Percentiles rank a stretch among this genome's conserved stretches.
These are phyloP conservation scores for Coemansia sp. DNA, from an alignment of 192 early-diverging fungal species.

Conservation along the genomic window DNA sequence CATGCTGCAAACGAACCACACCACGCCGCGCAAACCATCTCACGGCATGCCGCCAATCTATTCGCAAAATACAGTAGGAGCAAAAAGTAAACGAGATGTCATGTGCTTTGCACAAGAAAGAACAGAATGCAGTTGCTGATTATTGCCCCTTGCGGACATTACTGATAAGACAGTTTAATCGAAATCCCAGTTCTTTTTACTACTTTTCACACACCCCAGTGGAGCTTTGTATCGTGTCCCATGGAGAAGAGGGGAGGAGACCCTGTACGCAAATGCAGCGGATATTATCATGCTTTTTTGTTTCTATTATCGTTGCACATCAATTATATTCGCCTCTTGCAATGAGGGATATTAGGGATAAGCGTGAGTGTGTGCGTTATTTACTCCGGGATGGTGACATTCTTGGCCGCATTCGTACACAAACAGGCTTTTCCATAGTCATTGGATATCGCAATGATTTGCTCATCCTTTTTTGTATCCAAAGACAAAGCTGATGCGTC, in stretches of 20 bases:
- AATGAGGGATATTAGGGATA: too few relatives aligned
- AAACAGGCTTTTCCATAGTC: not conserved
- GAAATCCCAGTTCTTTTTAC: too few relatives aligned
- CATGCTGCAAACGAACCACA: too few relatives aligned
- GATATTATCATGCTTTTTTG: not conserved
- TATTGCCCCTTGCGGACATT: not conserved
- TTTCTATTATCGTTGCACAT: not conserved
- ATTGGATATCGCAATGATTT: not conserved
- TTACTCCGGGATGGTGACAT: not conserved
- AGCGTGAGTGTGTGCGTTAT: too few relatives aligned
- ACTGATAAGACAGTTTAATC: not conserved
- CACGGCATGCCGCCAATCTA: too few relatives aligned
- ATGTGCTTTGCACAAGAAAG: constrained; percentile 4
- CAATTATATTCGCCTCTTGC: too few relatives aligned
- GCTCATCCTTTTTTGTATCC: not conserved
- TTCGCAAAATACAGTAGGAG: too few relatives aligned
- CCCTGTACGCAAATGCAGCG: not conserved
- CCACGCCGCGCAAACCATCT: too few relatives aligned
- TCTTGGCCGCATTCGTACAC: not conserved
- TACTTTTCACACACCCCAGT: not conserved
- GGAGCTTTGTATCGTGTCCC: too few relatives aligned
- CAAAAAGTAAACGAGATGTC: not conserved
- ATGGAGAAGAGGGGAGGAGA: not conserved
- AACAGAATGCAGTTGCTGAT: not conserved
- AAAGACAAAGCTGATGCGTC: not conserved